Base-by-base conservation (phyloP, 208 protist genomes). In the Giardia duodenalis region DNA sequence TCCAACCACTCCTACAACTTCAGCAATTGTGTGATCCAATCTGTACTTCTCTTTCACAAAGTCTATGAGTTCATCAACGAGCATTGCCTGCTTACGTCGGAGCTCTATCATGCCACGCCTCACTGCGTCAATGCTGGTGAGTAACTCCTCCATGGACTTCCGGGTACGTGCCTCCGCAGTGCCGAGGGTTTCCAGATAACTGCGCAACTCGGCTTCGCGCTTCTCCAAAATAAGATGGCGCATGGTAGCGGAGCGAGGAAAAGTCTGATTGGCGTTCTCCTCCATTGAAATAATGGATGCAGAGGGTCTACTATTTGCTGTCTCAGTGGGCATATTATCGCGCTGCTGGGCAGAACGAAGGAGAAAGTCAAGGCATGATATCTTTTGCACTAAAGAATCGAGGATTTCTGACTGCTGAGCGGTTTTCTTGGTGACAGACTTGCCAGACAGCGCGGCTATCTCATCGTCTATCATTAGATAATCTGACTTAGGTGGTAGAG, bases 101-200 rank as follows among this genome's bases (percentile, higher is more conserved):
- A 76, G 57, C 30, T 76, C 57, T 39, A 76, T 76, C 30, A 76
- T 10, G 10, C 57, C 57, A 76, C 57, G 57, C 57, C 57, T 10
- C 30, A 30, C 30, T 39, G 57, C 57, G 30, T 76, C 57, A 76
- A 76, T 76, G 57, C 57, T 76, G 10, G 57, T 76, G 19, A 76
- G 30, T 76, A 76, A 76, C 30, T 76, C 57, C 57, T 76, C 57
- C 57, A 76, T 76, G 19, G 57, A 76, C 57, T 76, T 76, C 57
- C 57, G 57, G 10, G 57, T 76, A 10, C 57, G 10, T 76, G 57
- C 57, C 57, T 76, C 57, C 10, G 30, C 57, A 76, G 19, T 76
- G 30, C 57, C 57, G 19, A 76, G 30, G 57, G 57, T 39, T 76
- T 76, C 57, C 10, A 76, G 57, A 30, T 76, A 76, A 39, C 30